Base-by-base conservation (phyloP, 495 filamentous ascomycete genomes). In the Sphaerosporella brunnea region DNA sequence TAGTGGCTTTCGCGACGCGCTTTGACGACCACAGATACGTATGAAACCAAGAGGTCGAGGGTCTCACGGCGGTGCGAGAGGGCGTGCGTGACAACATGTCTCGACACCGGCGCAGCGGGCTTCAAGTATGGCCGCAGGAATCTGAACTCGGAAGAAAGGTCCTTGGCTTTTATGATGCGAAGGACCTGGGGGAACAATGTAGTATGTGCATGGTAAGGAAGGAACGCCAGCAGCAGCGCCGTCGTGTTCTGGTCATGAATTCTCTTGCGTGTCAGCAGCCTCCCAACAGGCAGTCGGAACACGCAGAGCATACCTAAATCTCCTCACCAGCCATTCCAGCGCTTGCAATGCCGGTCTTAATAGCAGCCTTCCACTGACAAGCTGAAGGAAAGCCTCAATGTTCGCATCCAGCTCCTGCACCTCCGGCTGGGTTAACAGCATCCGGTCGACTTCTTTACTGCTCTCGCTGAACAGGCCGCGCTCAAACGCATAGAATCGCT, bases 241-340 rank as follows among this genome's bases (percentile, higher is more conserved):
- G 72, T 67, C 0, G 84, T 87, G 59, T 95, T 96, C 58, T 83
- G 77, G 59, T 95, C 84, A 61, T 96, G 90, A 23, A 90, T 69
- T 49, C 90, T 93, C 51, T n/a, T 1, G 15, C 47, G 7, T 23
- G 51, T 73, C 57, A 73, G 68, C 47, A 39, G 13, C 34, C 32
- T 23, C 7, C 8, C 34, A 9, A 18, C 21, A 36, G 3, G 35
- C 24, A 25, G 30, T 20, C 4, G 44, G 45, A 26, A 34, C 0
- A 36, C 28, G 7, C 39, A 25, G 47, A 28, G 38, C 72, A 23
- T 67, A 95, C 87, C 84, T 73, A 52, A 96, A 99, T 49, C 86
- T 72, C 57, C 90, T 69, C 24, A 99, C 71, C 19, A 95, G 70
- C 90, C 90, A 99, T 66, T 99, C 92, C 25, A 95, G 68, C 3